These are phyloP conservation scores for Comarum palustre DNA, from an alignment of 306 rosid species.

Conservation along the genomic window DNA sequence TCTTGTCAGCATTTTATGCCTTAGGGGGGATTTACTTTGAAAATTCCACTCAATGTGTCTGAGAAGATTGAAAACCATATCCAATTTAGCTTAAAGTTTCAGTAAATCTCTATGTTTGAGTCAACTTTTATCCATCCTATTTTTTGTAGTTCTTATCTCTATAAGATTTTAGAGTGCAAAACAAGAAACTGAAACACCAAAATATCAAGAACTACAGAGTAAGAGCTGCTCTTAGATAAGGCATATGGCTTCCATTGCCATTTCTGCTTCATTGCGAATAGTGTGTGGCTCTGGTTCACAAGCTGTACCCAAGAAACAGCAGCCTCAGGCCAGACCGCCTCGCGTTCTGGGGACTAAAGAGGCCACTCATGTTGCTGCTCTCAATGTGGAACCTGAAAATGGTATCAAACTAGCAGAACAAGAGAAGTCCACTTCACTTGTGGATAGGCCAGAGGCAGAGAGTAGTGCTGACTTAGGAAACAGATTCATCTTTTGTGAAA, in stretches of 20 bases:
- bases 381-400: constrained; percentile 15
- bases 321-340: constrained; percentile 12
- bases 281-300: constrained; percentile 31
- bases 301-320: constrained; percentile 32
- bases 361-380: constrained; percentile 8
- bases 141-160: not conserved
- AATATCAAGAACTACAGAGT: not conserved
- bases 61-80: not conserved
- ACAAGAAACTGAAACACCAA: not conserved
- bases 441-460: constrained; percentile 4
- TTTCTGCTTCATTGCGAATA: constrained; percentile 34
- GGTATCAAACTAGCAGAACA: constrained; percentile 1
- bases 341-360: constrained; percentile 25
- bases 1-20: constrained; percentile 3
- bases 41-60: not conserved
- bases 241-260: constrained; percentile 40
- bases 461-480: constrained; percentile 1
- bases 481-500: not conserved
- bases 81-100: not conserved
- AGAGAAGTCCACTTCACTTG: not conserved
- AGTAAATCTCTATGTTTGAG: not conserved
- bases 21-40: not conserved
- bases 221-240: not conserved
- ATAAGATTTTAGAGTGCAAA: constrained; percentile 10
- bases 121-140: not conserved